Conservation (phyloP, 129 eudicot genomes). For the Solidago caesia region DNA sequence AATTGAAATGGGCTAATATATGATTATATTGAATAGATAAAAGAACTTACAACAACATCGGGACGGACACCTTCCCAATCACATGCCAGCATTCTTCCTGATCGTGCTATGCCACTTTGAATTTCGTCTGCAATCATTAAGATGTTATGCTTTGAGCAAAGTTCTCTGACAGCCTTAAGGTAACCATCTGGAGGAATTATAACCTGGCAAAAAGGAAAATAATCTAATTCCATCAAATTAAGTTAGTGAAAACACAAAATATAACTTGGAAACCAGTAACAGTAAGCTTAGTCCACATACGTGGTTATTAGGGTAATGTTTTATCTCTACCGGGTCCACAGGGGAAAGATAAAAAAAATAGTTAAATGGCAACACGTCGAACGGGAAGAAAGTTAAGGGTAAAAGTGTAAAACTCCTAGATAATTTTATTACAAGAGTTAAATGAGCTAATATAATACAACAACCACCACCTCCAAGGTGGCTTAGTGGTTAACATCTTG, state of each 20-base stretch:
- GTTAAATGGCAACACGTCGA: not conserved
- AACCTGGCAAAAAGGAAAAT: slow-evolving; percentile 50
- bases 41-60: slow-evolving; percentile 75
- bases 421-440: not conserved
- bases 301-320: not conserved
- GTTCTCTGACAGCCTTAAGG: slow-evolving; percentile 83
- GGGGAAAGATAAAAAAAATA: not conserved
- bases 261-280: not conserved
- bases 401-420: not conserved
- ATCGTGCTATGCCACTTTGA: slow-evolving; percentile 93
- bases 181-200: slow-evolving; percentile 92
- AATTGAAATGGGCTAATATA: not conserved
- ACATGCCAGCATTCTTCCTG: slow-evolving; percentile 94
- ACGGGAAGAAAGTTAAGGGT: not conserved
- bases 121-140: slow-evolving; percentile 99
- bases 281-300: not conserved
- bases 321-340: not conserved
- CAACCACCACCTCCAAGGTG: no score
- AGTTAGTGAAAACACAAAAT: not conserved
- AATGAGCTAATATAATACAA: not conserved
- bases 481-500: no score
- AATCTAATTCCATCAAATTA: slow-evolving; percentile 1
- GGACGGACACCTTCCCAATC: slow-evolving; percentile 98
- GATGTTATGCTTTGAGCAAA: slow-evolving; percentile 76
- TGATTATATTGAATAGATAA: not conserved